phyloP scores from a whole-genome alignment of 352 stramenopile genomes.

The Globisporangium cystogenes region DNA sequence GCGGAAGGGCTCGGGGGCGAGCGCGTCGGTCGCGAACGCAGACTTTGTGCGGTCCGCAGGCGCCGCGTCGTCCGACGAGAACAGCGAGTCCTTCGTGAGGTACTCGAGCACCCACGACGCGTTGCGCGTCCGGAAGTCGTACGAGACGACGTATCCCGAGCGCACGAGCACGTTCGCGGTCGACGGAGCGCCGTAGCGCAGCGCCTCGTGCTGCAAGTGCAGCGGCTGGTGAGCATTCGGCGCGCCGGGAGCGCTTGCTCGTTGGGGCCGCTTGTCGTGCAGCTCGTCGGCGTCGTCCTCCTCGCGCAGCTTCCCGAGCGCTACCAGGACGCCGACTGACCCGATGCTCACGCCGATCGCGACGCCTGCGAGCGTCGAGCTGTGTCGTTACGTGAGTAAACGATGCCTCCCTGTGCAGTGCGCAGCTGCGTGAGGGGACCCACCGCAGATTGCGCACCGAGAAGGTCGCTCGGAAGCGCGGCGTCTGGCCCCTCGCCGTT shows the following conservation, averaged over 20 bases:
- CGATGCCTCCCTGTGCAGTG: neutral
- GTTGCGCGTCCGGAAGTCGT: slow-evolving; percentile 83
- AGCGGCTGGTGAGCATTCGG: neutral
- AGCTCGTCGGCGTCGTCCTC: neutral
- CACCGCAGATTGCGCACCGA: slow-evolving; percentile 10
- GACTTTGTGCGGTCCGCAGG: slow-evolving; percentile 64
- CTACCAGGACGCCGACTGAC: slow-evolving; percentile 31
- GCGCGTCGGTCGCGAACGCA: slow-evolving; percentile 80
- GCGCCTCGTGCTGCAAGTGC: slow-evolving; percentile 45
- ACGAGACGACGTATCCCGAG: slow-evolving; percentile 78
- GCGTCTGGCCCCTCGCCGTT: too few relatives aligned
- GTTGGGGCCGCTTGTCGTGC: slow-evolving; percentile 3
- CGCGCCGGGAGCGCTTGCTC: neutral
- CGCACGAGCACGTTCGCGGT: slow-evolving; percentile 63
- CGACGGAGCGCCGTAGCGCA: slow-evolving; percentile 70
- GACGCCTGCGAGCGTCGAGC: slow-evolving; percentile 34
- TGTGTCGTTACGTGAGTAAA: slow-evolving; percentile 3
- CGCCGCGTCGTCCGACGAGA: slow-evolving; percentile 47
- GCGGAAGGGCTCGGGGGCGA: slow-evolving; percentile 70
- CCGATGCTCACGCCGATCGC: slow-evolving; percentile 50
- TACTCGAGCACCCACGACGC: slow-evolving; percentile 84
- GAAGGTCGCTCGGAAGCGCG: slow-evolving; percentile 11
- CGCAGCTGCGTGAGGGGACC: neutral
- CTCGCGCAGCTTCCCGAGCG: slow-evolving; percentile 27
- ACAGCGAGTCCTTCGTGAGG: slow-evolving; percentile 66